Percentiles rank a stretch among this genome's conserved stretches.
These are phyloP conservation scores for Penicillium corylophilum DNA, from an alignment of 2,329 filamentous ascomycete species.

Conservation along the genomic window DNA sequence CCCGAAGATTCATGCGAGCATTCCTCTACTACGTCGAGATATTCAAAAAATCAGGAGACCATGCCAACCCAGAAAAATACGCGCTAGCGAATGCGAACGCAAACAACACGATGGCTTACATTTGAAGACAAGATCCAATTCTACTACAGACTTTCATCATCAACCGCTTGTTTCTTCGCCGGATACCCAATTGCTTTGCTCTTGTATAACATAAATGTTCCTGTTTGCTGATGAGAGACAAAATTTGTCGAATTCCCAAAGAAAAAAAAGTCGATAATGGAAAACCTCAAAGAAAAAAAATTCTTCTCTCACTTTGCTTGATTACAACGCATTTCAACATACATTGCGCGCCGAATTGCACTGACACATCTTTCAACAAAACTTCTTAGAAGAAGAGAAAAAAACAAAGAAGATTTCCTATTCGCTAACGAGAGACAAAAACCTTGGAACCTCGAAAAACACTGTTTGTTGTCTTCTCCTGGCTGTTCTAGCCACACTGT, in stretches of 20 bases:
- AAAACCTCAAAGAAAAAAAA: too few relatives aligned
- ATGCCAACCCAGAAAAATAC: too few relatives aligned
- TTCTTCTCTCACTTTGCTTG: too few relatives aligned
- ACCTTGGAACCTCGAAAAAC: neutral
- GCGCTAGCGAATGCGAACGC: neutral
- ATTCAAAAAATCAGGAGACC: too few relatives aligned
- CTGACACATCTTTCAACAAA: too few relatives aligned
- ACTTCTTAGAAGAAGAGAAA: too few relatives aligned
- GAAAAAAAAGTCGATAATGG: neutral
- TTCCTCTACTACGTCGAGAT: neutral
- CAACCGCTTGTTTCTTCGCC: neutral
- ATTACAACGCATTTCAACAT: neutral
- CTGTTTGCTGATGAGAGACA: neutral
- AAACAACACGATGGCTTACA: slow-evolving; percentile 15
- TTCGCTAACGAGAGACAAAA: too few relatives aligned
- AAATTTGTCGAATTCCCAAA: neutral
- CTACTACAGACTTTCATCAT: neutral
- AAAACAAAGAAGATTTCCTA: too few relatives aligned
- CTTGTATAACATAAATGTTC: neutral
- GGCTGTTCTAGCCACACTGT: neutral
- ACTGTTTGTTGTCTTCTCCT: neutral
- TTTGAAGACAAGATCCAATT: slow-evolving; percentile 1
- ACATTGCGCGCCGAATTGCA: neutral
- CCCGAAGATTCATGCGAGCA: slow-evolving; percentile 17
- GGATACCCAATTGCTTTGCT: neutral